phyloP scores from a whole-genome alignment of 2,329 filamentous ascomycete genomes.

The Fusarium siculi region DNA sequence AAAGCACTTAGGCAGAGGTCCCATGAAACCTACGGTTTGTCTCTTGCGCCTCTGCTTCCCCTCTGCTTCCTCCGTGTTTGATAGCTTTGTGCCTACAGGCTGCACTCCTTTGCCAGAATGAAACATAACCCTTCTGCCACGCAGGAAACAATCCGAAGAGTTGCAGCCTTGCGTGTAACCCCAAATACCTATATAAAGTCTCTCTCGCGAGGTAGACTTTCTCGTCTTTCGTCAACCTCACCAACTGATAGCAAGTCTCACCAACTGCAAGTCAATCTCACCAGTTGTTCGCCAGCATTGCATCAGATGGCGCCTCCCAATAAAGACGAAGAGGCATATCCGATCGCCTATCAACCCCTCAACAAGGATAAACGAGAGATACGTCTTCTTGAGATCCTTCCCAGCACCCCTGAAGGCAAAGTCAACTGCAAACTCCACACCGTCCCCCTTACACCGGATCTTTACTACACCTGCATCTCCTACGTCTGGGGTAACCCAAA shows the following conservation, averaged over 20 bases:
- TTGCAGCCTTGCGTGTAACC: neutral
- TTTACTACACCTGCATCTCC: neutral
- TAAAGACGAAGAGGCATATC: too few relatives aligned
- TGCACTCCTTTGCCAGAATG: neutral
- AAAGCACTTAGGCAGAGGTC: neutral
- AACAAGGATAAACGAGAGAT: neutral
- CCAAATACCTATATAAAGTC: rapidly evolving
- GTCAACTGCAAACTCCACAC: neutral
- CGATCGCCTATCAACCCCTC: neutral
- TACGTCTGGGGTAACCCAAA: neutral
- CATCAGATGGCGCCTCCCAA: neutral
- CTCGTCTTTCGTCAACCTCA: rapidly evolving
- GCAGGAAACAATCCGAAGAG: neutral
- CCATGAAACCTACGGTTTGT: too few relatives aligned
- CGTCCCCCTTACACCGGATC: neutral
- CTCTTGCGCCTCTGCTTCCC: neutral
- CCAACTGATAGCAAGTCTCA: neutral
- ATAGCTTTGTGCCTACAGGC: neutral
- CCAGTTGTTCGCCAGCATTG: too few relatives aligned
- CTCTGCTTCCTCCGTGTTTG: neutral
- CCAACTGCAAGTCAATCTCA: neutral
- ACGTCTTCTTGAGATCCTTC: neutral
- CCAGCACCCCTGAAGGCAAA: rapidly evolving
- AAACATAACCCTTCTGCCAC: neutral
- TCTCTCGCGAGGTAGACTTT: rapidly evolving